Base-by-base conservation (phyloP, 768 basidiomycete species). In the Pseudohyphozyma bogoriensis region DNA sequence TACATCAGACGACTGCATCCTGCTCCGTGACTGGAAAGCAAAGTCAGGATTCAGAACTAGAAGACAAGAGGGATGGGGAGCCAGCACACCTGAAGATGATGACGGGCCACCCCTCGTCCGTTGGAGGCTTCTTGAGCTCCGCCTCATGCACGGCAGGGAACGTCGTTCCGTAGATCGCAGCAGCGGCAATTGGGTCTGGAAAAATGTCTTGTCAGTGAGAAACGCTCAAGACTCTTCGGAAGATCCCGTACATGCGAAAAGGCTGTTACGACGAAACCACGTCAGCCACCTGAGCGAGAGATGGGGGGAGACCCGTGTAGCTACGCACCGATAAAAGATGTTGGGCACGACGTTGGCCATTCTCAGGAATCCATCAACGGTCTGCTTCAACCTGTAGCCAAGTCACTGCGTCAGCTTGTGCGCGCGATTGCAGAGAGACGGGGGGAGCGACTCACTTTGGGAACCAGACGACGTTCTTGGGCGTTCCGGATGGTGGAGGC, bases 1-100 rank as follows among this genome's bases (percentile, higher is more conserved):
- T 65, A 65, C 46, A 65, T 51, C 16, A 65, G 47, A 28, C 63
- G 63, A 12, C 54, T 56, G 55, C 63, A 60, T 2, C 59, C 63
- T 10, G 62, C 55, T n/a, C 63, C 63, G 29, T 65, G 63, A 22
- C 36, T 37, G 37, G 10, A 10, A 37, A n/a, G n/a, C n/a, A 37
- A 37, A 37, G 37, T 10, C 18, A 37, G 11, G 37, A 37, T 10
- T 37, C 37, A 37, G 37, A 10, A 10, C 18, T 37, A 18, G 37
- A 37, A 37, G 18, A 37, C 37, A 37, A 10, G 37, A 37, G 18
- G 18, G 37, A 10, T 37, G 37, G 37, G 37, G 37, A 37, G 10
- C n/a, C n/a, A n/a, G 37, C 37, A 18, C 10, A 37, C 37, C 37
- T 42, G 47, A 65, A 65, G 55, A 65, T 51, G 5, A 60, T 26